phyloP scores from a whole-genome alignment of 2,329 filamentous ascomycete genomes.

The Sarocladium strictum region DNA sequence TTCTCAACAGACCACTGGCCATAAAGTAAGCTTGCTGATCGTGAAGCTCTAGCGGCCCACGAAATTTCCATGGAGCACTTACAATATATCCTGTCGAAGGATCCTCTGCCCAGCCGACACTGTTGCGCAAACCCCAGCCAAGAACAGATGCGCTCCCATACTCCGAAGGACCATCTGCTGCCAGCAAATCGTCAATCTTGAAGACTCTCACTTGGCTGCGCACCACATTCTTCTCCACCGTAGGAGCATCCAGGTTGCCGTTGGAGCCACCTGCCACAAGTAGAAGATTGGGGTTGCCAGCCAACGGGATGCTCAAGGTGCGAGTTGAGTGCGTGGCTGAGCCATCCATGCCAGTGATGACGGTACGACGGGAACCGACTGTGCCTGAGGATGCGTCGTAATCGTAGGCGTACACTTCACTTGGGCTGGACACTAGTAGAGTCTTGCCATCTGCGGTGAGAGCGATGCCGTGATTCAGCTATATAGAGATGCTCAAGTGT shows the following conservation, averaged over 20 bases:
- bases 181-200: slow-evolving; percentile 23
- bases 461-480: slow-evolving; percentile 46
- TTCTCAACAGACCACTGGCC: slow-evolving; percentile 55
- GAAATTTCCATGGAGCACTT: too few species aligned
- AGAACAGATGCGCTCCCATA: slow-evolving; percentile 39
- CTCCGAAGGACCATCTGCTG: slow-evolving; percentile 19
- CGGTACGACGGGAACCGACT: slow-evolving; percentile 32
- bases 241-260: slow-evolving; percentile 48
- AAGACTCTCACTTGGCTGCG: slow-evolving; percentile 55
- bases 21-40: background rate
- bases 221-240: slow-evolving; percentile 42
- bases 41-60: too few species aligned
- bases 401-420: slow-evolving; percentile 51
- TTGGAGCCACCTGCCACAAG: slow-evolving; percentile 57
- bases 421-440: slow-evolving; percentile 43
- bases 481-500: background rate
- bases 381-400: slow-evolving; percentile 49
- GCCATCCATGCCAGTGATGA: slow-evolving; percentile 53
- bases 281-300: slow-evolving; percentile 42
- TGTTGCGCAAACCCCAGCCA: slow-evolving; percentile 65
- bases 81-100: slow-evolving; percentile 37
- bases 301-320: slow-evolving; percentile 51
- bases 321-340: slow-evolving; percentile 53
- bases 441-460: slow-evolving; percentile 39
- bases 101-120: slow-evolving; percentile 60